Evolutionary conservation across 1,284 basidiomycete species (phyloP), one percentile per base, ranked within the genome.

Genomic region (Malassezia yamatoensis): DNA sequence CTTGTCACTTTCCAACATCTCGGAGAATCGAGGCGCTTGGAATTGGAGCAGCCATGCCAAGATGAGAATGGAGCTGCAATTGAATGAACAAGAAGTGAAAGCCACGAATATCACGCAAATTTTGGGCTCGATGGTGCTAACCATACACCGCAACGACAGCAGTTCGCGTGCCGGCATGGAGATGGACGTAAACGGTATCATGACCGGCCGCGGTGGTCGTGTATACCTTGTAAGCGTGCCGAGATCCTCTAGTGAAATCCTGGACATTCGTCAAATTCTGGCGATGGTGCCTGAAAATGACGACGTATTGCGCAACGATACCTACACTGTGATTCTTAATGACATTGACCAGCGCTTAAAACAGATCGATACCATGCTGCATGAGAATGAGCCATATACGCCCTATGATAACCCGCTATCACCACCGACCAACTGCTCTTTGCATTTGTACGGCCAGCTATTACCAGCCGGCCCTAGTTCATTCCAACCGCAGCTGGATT

Each of bases 371-470:
- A 20, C 24, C 6, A 20, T 51, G 41, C 41, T 51, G 11, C 43
- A 16, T 10, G 16, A 29, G 13, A n/a, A 18, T 43, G 37, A n/a
- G 5, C 36, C 49, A 7, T 18, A 16, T 6, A 20, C 48, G n/a
- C 10, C 33, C 3, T 15, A 32, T 12, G 13, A 39, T 6, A 49
- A 15, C 3, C 20, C 16, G 32, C n/a, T 13, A 1, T 29, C 34
- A 3, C 37, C 34, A 2, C 33, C 15, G 11, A 47, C 16, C 7
- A 56, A 56, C 46, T 58, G 55, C 44, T 24, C 55, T 13, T 18
- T 58, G 44, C 55, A 58, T 12, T 21, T 58, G 13, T 58, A 58
- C 29, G 51, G 33, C 1, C 50, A 58, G 42, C 38, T 53, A 12
- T 6, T 20, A 16, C 51, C 55, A 7, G 20, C 15, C 0, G 55